phyloP scores from a whole-genome alignment of 495 filamentous ascomycete genomes.

The Ramalina intermedia region DNA sequence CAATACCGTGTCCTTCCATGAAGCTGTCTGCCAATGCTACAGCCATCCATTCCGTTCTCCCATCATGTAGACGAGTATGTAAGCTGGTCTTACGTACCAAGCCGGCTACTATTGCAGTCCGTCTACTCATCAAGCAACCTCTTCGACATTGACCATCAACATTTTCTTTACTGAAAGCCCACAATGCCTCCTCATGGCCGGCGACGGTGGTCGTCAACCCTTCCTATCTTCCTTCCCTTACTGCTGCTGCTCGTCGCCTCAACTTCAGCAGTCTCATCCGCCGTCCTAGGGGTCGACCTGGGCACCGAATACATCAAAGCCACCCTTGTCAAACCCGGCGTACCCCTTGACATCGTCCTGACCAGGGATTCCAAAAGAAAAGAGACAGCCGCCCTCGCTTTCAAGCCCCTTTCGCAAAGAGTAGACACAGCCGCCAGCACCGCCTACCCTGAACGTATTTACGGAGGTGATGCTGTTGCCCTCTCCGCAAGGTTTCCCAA shows the following conservation, averaged over 20 bases:
- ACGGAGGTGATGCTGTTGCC: slow-evolving; percentile 81
- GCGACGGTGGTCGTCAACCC: slow-evolving; percentile 21
- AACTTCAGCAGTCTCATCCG: slow-evolving; percentile 43
- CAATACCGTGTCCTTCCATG: too few species aligned
- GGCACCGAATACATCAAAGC: slow-evolving; percentile 98
- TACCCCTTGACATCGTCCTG: slow-evolving; percentile 93
- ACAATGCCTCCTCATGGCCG: slow-evolving; percentile 38
- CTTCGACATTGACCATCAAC: too few species aligned
- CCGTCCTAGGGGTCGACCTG: slow-evolving; percentile 84
- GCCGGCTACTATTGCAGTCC: too few species aligned
- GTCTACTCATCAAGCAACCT: too few species aligned
- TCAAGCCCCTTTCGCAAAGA: slow-evolving; percentile 59
- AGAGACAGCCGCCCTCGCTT: slow-evolving; percentile 79
- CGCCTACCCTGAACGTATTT: slow-evolving; percentile 72
- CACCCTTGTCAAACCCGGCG: slow-evolving; percentile 89
- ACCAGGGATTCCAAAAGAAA: slow-evolving; percentile 98
- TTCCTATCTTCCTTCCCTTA: slow-evolving; percentile 31
- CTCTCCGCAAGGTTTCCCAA: slow-evolving; percentile 75
- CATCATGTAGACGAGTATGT: too few species aligned
- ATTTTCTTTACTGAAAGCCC: neutral
- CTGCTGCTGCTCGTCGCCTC: slow-evolving; percentile 34
- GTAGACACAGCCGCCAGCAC: slow-evolving; percentile 32
- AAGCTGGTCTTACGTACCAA: too few species aligned
- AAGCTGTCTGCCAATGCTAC: too few species aligned
- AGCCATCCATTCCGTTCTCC: too few species aligned